Evolutionary conservation across 2,329 filamentous ascomycete species (phyloP).

Genomic region (Claviceps paspali): DNA sequence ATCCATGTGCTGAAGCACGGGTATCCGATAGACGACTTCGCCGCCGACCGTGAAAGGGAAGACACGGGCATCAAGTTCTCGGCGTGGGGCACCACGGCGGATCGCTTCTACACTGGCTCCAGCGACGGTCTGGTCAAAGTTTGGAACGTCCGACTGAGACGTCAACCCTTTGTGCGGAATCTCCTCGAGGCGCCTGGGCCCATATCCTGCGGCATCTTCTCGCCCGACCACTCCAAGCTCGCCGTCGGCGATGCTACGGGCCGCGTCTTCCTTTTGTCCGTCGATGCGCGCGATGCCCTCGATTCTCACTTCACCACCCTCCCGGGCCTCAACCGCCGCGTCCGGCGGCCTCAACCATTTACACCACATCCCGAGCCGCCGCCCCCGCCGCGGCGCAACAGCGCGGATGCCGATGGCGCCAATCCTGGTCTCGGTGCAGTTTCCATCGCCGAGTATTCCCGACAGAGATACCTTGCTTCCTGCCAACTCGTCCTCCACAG

Average conservation of each 20-base stretch:
- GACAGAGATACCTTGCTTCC: constrained; percentile 19
- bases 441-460: constrained; percentile 13
- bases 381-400: constrained; percentile 18
- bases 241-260: constrained; percentile 47
- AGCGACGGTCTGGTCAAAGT: constrained; percentile 48
- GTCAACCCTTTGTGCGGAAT: constrained; percentile 32
- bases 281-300: constrained; percentile 28
- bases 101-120: constrained; percentile 47
- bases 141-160: constrained; percentile 39
- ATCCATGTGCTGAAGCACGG: constrained; percentile 42
- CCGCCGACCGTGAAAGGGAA: constrained; percentile 33
- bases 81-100: constrained; percentile 40
- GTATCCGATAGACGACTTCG: constrained; percentile 22
- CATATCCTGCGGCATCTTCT: constrained; percentile 43
- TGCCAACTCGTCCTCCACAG: constrained; percentile 26
- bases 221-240: constrained; percentile 37
- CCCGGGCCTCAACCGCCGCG: constrained; percentile 17
- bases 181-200: constrained; percentile 39
- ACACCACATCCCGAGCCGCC: constrained; percentile 35
- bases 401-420: constrained; percentile 3
- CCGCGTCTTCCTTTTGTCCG: constrained; percentile 38
- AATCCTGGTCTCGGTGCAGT: background rate
- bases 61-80: constrained; percentile 50
- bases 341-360: constrained; percentile 32
- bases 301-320: constrained; percentile 21